Evolutionary conservation across 768 basidiomycete species (phyloP).

Genomic region (Asterophora parasitica): DNA sequence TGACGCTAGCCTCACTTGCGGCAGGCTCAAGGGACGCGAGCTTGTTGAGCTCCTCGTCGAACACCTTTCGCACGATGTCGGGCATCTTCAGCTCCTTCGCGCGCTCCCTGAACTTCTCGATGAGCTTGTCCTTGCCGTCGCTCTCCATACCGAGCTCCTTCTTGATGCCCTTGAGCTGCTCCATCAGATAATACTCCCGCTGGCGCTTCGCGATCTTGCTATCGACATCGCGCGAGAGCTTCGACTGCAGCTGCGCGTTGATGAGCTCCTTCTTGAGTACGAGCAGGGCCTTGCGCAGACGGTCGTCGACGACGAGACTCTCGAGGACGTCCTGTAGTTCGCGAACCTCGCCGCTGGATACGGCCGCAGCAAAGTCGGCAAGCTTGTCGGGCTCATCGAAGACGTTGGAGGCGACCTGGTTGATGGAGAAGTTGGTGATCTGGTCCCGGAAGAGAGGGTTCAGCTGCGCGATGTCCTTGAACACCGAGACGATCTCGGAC

Average conservation of each 20-base stretch:
- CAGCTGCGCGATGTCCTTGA: slow-evolving; percentile 97
- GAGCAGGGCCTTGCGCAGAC: slow-evolving; percentile 83
- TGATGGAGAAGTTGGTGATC: slow-evolving; percentile 93
- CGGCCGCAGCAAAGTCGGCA: slow-evolving; percentile 95
- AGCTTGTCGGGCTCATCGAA: slow-evolving; percentile 98
- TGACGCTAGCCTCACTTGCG: slow-evolving; percentile 90
- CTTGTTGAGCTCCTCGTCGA: slow-evolving; percentile 93
- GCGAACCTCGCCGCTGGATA: slow-evolving; percentile 85
- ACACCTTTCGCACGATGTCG: slow-evolving; percentile 83
- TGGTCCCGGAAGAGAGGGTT: slow-evolving; percentile 98
- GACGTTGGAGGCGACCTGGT: slow-evolving; percentile 86
- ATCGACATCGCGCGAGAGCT: slow-evolving; percentile 90
- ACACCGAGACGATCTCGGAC: slow-evolving; percentile 93
- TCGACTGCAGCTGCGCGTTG: slow-evolving; percentile 91
- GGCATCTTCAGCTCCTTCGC: slow-evolving; percentile 85
- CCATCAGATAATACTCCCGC: slow-evolving; percentile 93
- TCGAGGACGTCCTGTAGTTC: slow-evolving; percentile 95
- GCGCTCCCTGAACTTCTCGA: slow-evolving; percentile 88
- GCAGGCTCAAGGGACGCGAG: slow-evolving; percentile 86
- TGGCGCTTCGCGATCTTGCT: slow-evolving; percentile 93
- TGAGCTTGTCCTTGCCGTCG: slow-evolving; percentile 91
- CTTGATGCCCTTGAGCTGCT: slow-evolving; percentile 94
- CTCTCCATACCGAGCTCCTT: slow-evolving; percentile 94
- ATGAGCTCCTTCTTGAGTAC: slow-evolving; percentile 98
- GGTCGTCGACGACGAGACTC: slow-evolving; percentile 77